Base-by-base conservation (phyloP, 805 yeast genomes). In the Ogataea trehaloabstinens region DNA sequence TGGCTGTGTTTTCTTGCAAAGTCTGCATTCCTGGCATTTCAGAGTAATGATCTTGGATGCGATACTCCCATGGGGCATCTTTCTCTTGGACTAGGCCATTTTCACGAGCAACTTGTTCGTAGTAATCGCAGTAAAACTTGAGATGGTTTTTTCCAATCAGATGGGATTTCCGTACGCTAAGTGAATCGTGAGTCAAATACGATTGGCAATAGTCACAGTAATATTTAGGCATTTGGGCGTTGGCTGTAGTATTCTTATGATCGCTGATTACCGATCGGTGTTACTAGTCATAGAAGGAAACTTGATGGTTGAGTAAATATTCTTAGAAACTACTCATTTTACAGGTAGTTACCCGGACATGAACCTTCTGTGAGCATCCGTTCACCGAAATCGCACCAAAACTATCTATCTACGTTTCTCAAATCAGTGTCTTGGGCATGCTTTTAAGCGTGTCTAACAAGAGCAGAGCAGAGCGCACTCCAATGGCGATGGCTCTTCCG, bases 131-230 rank as follows among this genome's bases (percentile, higher is more conserved):
- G 35, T 83, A 85, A 38, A 74, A 70, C 44, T 75, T 72, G 30
- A 85, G 67, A 60, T 88, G 96, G 59, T 85, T 82, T 51, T 76
- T 78, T 7, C 96, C 96, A 28, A 73, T 66, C 29, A 85, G 60
- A 61, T 88, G 96, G 29, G 88, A 80, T 53, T 83, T 82, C 17
- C 95, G 65, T 38, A 88, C 96, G 64, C 93, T 83, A 51, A 78
- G 68, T n/a, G 93, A 83, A 61, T 87, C 95, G 58, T 88, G 96
- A 1, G 96, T 88, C 41, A 89, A 66, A 52, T 83, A 82, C 15
- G 88, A 78, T 55, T 79, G 79, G 58, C 96, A 88, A 58, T 87
- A 88, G 50, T 84, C 93, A 61, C 96, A 88, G 63, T 82, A 84
- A 59, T 81, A 85, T 46, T 81, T 74, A 3, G 80, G 82, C 89